Base-by-base conservation (phyloP, 129 eudicot species). In the Scalesia atractyloides region DNA sequence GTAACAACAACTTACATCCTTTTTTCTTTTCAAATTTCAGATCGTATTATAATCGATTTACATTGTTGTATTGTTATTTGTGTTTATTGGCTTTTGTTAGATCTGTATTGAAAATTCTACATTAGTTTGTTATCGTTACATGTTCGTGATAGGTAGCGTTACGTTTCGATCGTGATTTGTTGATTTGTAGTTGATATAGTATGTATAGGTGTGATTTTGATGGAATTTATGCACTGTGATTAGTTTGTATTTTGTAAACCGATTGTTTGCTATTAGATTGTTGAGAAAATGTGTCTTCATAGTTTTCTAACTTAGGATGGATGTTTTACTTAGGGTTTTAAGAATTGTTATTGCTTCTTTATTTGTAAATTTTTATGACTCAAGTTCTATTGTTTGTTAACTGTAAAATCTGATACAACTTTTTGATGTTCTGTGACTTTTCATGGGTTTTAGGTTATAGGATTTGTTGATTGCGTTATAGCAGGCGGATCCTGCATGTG, bases 51-150 rank as follows among this genome's bases (percentile, higher is more conserved):
- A 46, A 36, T 24, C 69, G 56, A 33, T 66, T 65, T 10, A 22
- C 20, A 16, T 73, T 34, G 14, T 48, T 26, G 7, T 57, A 24
- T 63, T 22, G 37, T 22, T 15, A 9, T 34, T 53, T 64, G 30
- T 46, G 63, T 64, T 65, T 36, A 33, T 65, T 7, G 15, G 49
- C 50, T 68, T 57, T 49, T 37, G 34, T 9, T 73, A 56, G 83
- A 79, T 79, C 83, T 79, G 74, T 66, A 24, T 57, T 9, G 39
- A 39, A 33, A 14, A 68, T 20, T 17, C 22, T 49, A 20, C 41
- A 34, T 44, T 9, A 37, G 43, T 37, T 62, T 20, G 24, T 68
- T 50, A 36, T 59, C 66, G 43, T 64, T 64, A 17, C 24, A 63
- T 73, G 73, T 75, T 30, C 34, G 34, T 30, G 34, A 30, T 30